Evolutionary conservation across 2,329 filamentous ascomycete genomes (phyloP).

Genomic region (Leptoxyphium fumago): DNA sequence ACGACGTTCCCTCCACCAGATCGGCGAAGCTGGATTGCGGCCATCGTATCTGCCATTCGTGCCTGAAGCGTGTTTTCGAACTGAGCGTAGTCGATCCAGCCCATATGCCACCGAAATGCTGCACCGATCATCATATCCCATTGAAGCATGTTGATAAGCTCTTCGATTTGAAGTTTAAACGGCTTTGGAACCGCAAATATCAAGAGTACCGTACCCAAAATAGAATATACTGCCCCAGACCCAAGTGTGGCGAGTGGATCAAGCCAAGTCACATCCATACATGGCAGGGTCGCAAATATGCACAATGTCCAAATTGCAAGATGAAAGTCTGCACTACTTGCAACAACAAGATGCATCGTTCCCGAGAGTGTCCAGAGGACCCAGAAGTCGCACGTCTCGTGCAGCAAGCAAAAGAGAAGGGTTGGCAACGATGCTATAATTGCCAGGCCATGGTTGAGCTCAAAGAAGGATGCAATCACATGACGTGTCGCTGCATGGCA

Average conservation of each 20-base stretch:
- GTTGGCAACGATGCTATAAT: conserved; percentile 62
- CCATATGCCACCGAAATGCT: conserved; percentile 78
- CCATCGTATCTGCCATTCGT: conserved; percentile 67
- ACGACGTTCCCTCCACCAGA: conserved; percentile 48
- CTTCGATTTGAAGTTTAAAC: conserved; percentile 62
- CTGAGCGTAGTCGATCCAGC: conserved; percentile 62
- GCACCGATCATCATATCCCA: conserved; percentile 56
- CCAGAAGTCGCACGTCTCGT: conserved; percentile 50
- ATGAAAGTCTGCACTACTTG: conserved; percentile 62
- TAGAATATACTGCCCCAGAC: conserved; percentile 61
- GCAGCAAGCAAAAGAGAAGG: conserved; percentile 48
- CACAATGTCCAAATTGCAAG: conserved; percentile 55
- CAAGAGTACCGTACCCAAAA: conserved; percentile 60
- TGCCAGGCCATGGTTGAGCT: conserved; percentile 64
- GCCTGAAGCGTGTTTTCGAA: conserved; percentile 59
- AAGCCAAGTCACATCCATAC: conserved; percentile 52
- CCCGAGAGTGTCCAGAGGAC: conserved; percentile 55
- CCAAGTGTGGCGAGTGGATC: conserved; percentile 66
- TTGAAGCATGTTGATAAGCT: conserved; percentile 61
- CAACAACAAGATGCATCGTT: conserved; percentile 58
- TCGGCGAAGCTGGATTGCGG: conserved; percentile 61
- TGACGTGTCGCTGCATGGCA: conserved; percentile 71
- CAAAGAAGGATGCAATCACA: conserved; percentile 74
- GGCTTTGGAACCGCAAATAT: conserved; percentile 66
- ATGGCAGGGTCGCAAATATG: conserved; percentile 45